Base-by-base conservation (phyloP, 768 basidiomycete species). In the Tricholoma furcatifolium region DNA sequence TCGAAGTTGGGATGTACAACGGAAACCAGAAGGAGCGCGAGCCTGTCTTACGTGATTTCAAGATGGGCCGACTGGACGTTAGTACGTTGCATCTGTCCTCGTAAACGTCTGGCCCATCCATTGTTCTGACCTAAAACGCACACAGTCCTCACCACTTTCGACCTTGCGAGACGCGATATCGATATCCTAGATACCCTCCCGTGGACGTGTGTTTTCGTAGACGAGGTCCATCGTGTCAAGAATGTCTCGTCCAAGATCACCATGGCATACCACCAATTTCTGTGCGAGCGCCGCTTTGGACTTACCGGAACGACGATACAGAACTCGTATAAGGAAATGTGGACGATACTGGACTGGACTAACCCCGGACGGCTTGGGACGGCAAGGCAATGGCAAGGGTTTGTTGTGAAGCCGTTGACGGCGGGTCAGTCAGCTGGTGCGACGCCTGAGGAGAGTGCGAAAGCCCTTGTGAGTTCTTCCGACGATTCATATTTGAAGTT, bases 281-380 rank as follows among this genome's bases (percentile, higher is more conserved):
- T 67, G 0, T 93, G 90, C 63, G 59, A 57, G 24, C 67, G 73
- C 14, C 85, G 95, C 2, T 93, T 96, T 60, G 96, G 93, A 0
- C 74, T 98, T 41, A 97, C 94, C 0, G 93, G 91, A 17, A 85
- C 88, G 14, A 74, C 80, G 24, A 76, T 78, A 32, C 96, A 98
- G 63, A 99, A 98, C 60, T 81, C 84, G 1, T 94, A 95, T 63
- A 79, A 82, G 39, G 96, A 98, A 66, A 74, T 98, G 60, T 95
- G 93, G 89, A 90, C 91, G 1, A 84, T 99, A 31, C 70, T 98
- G 30, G 84, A 96, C 63, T 98, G 93, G 89, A 87, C 88, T n/a
- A 88, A 86, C 55, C 93, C 93, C 0, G 90, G 86, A 0, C 72
- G 74, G 21, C 67, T 96, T 8, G 96, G 95, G 0, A 84, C 82